Percentiles rank a stretch among this genome's conserved stretches.
These are phyloP conservation scores for Oryza australiensis DNA, from an alignment of 176 grass and related monocot genomes.

Conservation along the genomic window DNA sequence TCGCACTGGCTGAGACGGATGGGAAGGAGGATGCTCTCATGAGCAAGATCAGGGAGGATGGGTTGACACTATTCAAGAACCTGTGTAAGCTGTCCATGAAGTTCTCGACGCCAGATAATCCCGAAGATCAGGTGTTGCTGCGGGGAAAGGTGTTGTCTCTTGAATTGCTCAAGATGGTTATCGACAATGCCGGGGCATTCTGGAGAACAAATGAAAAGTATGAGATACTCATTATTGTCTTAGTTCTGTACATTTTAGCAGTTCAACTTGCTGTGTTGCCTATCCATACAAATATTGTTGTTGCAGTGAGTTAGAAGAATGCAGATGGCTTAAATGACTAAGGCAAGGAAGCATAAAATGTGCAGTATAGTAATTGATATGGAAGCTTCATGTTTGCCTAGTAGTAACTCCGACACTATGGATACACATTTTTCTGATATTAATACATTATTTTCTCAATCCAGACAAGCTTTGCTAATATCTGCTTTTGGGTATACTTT, in stretches of 20 bases:
- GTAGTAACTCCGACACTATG: constrained; percentile 18
- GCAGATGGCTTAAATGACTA: constrained; percentile 26
- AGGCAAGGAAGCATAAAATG: constrained; percentile 17
- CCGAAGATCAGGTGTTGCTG: constrained; percentile 79
- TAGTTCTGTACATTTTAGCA: constrained; percentile 21
- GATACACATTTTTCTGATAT: background rate
- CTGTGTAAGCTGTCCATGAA: constrained; percentile 97
- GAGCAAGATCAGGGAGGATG: constrained; percentile 60
- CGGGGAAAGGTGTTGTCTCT: constrained; percentile 87
- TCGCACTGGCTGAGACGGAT: constrained; percentile 38
- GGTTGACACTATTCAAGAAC: constrained; percentile 79
- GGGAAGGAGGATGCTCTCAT: constrained; percentile 38
- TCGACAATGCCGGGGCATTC: constrained; percentile 81
- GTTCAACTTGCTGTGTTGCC: constrained; percentile 8
- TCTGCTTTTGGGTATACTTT: background rate
- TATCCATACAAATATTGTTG: constrained; percentile 1
- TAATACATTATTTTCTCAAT: background rate
- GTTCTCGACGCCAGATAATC: constrained; percentile 66
- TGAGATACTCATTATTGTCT: constrained; percentile 24
- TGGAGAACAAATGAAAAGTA: constrained; percentile 90
- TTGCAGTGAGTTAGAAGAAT: constrained; percentile 36
- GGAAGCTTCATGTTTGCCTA: constrained; percentile 6
- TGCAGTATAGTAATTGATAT: constrained; percentile 12
- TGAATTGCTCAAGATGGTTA: constrained; percentile 86
- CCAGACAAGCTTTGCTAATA: background rate